Percentiles rank a stretch among this genome's conserved stretches.
Conservation (phyloP, 495 filamentous ascomycete genomes). For the Poronia punctata region DNA sequence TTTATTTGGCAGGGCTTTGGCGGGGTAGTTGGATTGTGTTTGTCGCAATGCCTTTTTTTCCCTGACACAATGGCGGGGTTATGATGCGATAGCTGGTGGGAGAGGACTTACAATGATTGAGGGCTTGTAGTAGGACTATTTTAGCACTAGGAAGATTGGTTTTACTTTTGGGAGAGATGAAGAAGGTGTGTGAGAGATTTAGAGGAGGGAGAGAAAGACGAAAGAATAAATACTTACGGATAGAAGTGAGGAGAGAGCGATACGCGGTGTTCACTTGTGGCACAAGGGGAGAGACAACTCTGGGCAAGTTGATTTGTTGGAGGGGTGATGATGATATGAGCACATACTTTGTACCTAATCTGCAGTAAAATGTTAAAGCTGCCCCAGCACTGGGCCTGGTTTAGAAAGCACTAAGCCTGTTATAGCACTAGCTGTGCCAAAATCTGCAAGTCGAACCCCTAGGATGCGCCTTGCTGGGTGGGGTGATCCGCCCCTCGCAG, state of each 20-base stretch:
- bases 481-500: conserved; percentile 8
- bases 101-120: conserved; percentile 10
- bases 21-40: conserved; percentile 3
- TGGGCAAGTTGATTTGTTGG: conserved; percentile 23
- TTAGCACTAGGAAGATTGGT: background rate
- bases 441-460: background rate
- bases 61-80: conserved; percentile 11
- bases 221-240: conserved; percentile 10
- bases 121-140: background rate
- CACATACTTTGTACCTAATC: conserved; percentile 11
- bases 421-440: background rate
- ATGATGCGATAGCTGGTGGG: background rate
- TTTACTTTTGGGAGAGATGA: conserved; percentile 1
- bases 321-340: conserved; percentile 26
- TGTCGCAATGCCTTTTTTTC: conserved; percentile 8
- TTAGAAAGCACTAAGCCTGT: background rate
- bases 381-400: background rate
- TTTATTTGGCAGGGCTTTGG: background rate
- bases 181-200: conserved; percentile 5
- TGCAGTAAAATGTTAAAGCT: background rate
- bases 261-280: conserved; percentile 14
- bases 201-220: background rate
- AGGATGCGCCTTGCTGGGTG: conserved; percentile 1
- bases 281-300: conserved; percentile 12
- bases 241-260: conserved; percentile 5